Base-by-base conservation (phyloP, 225 moss, liverwort and hornwort genomes). In the Rhytidiadelphus loreus region DNA sequence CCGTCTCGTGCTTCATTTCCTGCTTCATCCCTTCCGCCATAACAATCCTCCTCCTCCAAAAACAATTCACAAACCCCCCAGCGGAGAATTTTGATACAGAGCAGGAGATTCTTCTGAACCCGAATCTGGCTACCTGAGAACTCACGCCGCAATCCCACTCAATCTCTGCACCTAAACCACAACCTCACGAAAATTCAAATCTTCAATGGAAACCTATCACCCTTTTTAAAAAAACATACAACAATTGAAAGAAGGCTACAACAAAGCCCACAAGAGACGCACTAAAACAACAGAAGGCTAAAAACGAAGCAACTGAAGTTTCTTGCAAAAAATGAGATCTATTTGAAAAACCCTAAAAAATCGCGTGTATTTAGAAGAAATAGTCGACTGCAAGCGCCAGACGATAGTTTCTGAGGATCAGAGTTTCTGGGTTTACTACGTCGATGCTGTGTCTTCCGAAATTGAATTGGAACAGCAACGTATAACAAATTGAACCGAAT, bases 1-100 rank as follows among this genome's bases (percentile, higher is more conserved):
- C 80, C 70, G 87, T 92, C 57, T 89, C 87, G 60, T 94, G 94
- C 65, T 91, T 92, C 92, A 86, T 86, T 12, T 64, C 24, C 55
- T 55, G 53, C 39, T 43, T 78, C 78, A 89, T 80, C 20, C 84
- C 80, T 58, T 88, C 89, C 58, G 86, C 90, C 94, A 92, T 92
- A 20, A 48, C 61, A 35, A 63, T 63, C 64, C 77, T 55, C 83
- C 78, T 61, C 87, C 76, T 90, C 77, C 61, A 24, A 1, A 24
- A 76, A 62, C 32, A 50, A 11, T 61, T n/a, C 32, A 9, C n/a
- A 28, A 73, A 28, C 3, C 17, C 19, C 46, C 58, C 86, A 22
- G 39, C 61, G 28, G 75, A 50, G 61, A 44, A 50, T 37, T 37
- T 62, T 29, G 74, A 62, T 14, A n/a, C 48, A 21, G 61, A 48